These are phyloP conservation scores for Carallia pectinifolia DNA, from an alignment of 345 rosid genomes.

Conservation along the genomic window DNA sequence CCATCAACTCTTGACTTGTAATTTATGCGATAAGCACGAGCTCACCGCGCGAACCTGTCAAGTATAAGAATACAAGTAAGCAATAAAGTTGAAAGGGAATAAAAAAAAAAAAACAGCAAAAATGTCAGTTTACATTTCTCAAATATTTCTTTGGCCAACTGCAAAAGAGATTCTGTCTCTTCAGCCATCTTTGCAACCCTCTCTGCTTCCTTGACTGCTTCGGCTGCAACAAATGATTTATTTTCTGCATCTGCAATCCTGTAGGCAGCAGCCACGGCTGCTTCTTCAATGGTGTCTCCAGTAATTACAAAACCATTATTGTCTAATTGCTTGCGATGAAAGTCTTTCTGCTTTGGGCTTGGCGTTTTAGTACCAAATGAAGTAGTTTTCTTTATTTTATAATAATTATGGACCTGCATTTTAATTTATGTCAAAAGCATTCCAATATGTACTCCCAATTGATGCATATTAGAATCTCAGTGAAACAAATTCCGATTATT, in stretches of 20 bases:
- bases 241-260: constrained; percentile 81
- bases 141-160: constrained; percentile 50
- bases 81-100: not conserved
- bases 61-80: not conserved
- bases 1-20: not conserved
- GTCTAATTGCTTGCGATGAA: constrained; percentile 36
- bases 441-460: constrained; percentile 1
- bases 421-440: constrained; percentile 1
- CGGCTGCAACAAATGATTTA: constrained; percentile 60
- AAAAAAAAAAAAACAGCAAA: not conserved
- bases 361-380: constrained; percentile 32
- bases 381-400: constrained; percentile 34
- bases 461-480: not conserved
- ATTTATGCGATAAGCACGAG: constrained; percentile 24
- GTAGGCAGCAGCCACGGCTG: constrained; percentile 62
- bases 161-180: constrained; percentile 43
- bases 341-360: constrained; percentile 34
- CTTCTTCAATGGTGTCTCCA: constrained; percentile 50
- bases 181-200: constrained; percentile 58
- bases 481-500: not conserved
- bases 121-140: constrained; percentile 43
- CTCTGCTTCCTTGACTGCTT: constrained; percentile 75
- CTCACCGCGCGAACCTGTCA: constrained; percentile 51
- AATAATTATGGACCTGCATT: constrained; percentile 57
- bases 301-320: constrained; percentile 15